A percentile compares a stretch with the other conserved stretches of the same genome.
Evolutionary conservation across 805 yeast species (phyloP).

Genomic region (Candida golubevii): DNA sequence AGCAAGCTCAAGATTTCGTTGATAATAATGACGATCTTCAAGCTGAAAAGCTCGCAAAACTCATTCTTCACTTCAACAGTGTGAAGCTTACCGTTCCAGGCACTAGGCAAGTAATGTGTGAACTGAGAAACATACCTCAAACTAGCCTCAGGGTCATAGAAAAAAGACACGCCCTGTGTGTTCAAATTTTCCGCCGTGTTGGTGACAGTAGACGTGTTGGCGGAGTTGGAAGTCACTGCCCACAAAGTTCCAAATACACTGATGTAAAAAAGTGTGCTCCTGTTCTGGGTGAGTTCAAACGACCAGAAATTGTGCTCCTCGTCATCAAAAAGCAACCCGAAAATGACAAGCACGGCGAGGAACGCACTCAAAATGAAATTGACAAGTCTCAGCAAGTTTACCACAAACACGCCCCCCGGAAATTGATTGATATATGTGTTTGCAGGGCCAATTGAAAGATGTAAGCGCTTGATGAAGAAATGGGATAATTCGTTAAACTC

Average conservation of each 20-base stretch:
- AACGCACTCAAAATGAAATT: slow-evolving; percentile 81
- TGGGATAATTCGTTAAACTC: slow-evolving; percentile 94
- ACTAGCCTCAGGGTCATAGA: slow-evolving; percentile 93
- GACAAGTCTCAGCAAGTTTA: slow-evolving; percentile 34
- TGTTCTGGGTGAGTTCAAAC: slow-evolving; percentile 79
- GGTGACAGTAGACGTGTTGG: slow-evolving; percentile 24
- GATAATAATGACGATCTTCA: slow-evolving; percentile 64
- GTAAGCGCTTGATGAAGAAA: slow-evolving; percentile 74
- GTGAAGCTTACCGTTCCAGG: slow-evolving; percentile 84
- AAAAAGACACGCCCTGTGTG: slow-evolving; percentile 32
- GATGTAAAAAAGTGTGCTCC: slow-evolving; percentile 81
- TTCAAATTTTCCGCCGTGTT: slow-evolving; percentile 23
- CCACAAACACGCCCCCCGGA: slow-evolving; percentile 62
- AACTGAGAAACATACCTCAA: slow-evolving; percentile 72
- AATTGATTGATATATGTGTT: slow-evolving; percentile 83
- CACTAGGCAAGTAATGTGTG: slow-evolving; percentile 85
- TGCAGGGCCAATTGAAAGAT: slow-evolving; percentile 74
- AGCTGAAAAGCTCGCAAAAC: slow-evolving; percentile 72
- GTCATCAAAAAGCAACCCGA: slow-evolving; percentile 77
- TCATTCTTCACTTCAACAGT: slow-evolving; percentile 80
- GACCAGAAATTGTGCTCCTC: slow-evolving; percentile 75
- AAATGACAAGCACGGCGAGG: slow-evolving; percentile 66
- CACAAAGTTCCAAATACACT: slow-evolving; percentile 84
- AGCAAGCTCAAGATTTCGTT: slow-evolving; percentile 80
- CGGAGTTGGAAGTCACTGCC: slow-evolving; percentile 73